phyloP scores from a whole-genome alignment of 768 basidiomycete genomes.

The Lentinula aciculospora region DNA sequence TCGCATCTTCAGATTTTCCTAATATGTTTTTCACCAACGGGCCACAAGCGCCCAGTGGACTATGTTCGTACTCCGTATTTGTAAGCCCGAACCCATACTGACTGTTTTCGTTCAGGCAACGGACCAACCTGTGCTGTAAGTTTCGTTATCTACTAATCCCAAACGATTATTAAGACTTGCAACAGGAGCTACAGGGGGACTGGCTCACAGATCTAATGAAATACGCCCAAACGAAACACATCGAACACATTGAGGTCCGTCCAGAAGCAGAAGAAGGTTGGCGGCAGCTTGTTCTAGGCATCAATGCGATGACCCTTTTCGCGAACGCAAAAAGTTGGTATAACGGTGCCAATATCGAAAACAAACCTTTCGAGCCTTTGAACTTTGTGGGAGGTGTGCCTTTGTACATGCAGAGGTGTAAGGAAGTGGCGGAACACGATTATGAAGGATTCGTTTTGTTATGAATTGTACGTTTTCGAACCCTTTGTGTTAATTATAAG shows the following conservation, averaged over 20 bases:
- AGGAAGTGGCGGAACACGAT: slow-evolving; percentile 8
- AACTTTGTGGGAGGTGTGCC: slow-evolving; percentile 11
- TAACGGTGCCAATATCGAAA: slow-evolving; percentile 11
- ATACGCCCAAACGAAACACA: slow-evolving; percentile 9
- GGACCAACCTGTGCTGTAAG: slow-evolving; percentile 12
- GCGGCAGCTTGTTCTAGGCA: slow-evolving; percentile 4
- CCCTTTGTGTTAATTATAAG: too few species aligned
- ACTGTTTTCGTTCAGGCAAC: neutral
- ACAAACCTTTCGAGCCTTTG: slow-evolving; percentile 10
- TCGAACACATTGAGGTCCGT: slow-evolving; percentile 11
- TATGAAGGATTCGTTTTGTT: slow-evolving; percentile 11
- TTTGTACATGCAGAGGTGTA: slow-evolving; percentile 3
- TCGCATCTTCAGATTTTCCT: slow-evolving; percentile 11
- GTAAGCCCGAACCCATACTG: neutral
- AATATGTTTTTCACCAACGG: slow-evolving; percentile 15
- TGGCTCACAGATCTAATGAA: slow-evolving; percentile 12
- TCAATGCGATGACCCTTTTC: neutral
- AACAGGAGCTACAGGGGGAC: slow-evolving; percentile 14
- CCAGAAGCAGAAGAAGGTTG: slow-evolving; percentile 11
- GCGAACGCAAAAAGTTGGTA: slow-evolving; percentile 11
- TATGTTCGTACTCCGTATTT: slow-evolving; percentile 3
- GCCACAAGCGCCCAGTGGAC: slow-evolving; percentile 12
- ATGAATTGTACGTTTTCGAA: too few species aligned
- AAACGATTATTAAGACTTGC: neutral
- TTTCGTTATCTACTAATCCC: neutral